Base-by-base conservation (phyloP, 116 monocot species). In the Zostera marina region DNA sequence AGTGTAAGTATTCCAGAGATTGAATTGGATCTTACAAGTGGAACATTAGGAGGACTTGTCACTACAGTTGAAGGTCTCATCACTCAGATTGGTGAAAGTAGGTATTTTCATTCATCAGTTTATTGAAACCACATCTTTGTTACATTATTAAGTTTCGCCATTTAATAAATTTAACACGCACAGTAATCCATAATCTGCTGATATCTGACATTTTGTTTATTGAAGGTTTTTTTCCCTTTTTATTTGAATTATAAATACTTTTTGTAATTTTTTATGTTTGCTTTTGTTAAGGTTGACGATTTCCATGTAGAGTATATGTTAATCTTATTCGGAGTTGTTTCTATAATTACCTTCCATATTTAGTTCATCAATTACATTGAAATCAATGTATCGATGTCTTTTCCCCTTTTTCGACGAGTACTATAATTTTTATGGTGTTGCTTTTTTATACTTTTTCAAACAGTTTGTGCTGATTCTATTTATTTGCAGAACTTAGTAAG, bases 1-100 rank as follows among this genome's bases (percentile, higher is more conserved):
- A 24, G 72, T 65, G 98, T 98, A 20, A 68, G 56, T 56, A 76
- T 98, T 48, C 98, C 98, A 26, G 98, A 98, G 73, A 62, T 98
- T 46, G 91, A 91, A 7, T 67, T 98, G 71, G 98, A 98, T 78
- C 81, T 98, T 69, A 39, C 73, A 64, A 98, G 91, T 79, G 91
- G 98, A 52, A 98, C 98, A 62, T 72, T 98, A 67, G 91, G 98
- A 41, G 98, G 98, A 41, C 51, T 90, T 55, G 87, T 98, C 11
- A 90, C 98, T 46, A 98, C 98, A 7, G 79, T 98, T 56, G 98
- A 98, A 86, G 98, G 98, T 24, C 63, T 98, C 45, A 75, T 98
- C 65, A 75, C 83, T 53, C 78, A 98, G 71, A 98, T 90, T 62
- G 62, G 74, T 52, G 98, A 90, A 73, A 86, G 98, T 90, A 81